Base-by-base conservation (phyloP, 1,284 basidiomycete genomes). In the Ustilago sp. region DNA sequence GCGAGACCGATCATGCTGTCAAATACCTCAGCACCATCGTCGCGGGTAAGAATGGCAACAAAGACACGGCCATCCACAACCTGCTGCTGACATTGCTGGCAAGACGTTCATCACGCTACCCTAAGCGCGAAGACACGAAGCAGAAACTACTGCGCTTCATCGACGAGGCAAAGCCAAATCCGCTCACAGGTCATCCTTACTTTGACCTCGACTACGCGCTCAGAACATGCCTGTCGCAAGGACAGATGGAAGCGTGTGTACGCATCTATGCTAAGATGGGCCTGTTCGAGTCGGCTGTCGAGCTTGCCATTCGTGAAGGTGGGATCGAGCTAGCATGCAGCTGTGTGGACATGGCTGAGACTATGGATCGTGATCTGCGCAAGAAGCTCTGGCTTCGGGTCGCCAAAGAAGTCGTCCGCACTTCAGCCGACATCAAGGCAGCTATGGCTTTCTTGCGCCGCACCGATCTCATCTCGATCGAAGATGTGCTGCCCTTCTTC, bases 401-500 rank as follows among this genome's bases (percentile, higher is more conserved):
- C 76, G 97, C 97, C 13, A 92, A 92, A 81, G 95, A 97, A 87
- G 95, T 99, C 39, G 95, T 99, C 8, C 93, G 97, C 83, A 93
- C 97, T 85, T 94, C 96, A 88, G 92, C 95, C 81, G 96, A 98
- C 82, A 96, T 99, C 87, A 97, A 98, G 88, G 91, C 93, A 94
- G 97, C 96, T 17, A 98, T 99, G 94, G 91, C 90, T 39, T 98
- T 99, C 88, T 88, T 99, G 74, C 94, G 97, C 82, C 92, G 93
- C 68, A 97, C 96, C 0, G 92, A 95, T 81, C 88, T 98, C 34
- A 91, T 99, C 83, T 96, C 98, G 87, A 96, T 99, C 77, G 97
- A 99, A 86, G 97, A 99, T 85, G 96, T 99, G 61, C 88, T 99
- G 31, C 97, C 97, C 3, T 99, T 98, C 91, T 99, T 99, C 91